Evolutionary conservation across 768 basidiomycete species (phyloP).

Genomic region (Crucibulum laeve): DNA sequence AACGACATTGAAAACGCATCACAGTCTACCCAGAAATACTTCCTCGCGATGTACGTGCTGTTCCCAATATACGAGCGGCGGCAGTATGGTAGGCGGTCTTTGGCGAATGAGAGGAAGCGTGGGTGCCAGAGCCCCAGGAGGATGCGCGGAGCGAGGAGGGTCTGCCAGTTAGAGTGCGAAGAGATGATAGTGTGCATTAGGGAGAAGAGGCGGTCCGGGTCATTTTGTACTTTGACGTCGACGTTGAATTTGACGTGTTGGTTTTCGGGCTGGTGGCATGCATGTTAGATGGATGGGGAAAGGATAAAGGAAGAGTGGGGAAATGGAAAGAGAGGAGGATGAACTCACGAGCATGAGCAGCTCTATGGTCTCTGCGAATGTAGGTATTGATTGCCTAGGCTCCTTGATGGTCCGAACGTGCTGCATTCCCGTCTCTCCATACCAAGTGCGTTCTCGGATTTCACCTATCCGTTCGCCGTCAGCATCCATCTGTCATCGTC

Average conservation of each 20-base stretch:
- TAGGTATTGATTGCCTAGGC: slow-evolving; percentile 86
- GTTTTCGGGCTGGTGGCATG: slow-evolving; percentile 56
- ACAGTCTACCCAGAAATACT: slow-evolving; percentile 87
- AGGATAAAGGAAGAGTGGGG: not conserved
- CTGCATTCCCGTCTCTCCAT: slow-evolving; percentile 68
- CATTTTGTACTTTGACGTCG: slow-evolving; percentile 92
- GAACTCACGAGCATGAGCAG: slow-evolving; percentile 68
- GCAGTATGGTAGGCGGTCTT: slow-evolving; percentile 74
- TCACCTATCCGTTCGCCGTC: slow-evolving; percentile 37
- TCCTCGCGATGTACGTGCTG: slow-evolving; percentile 65
- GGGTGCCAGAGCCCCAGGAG: slow-evolving; percentile 90
- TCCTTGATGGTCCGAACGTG: slow-evolving; percentile 75
- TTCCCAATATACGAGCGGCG: slow-evolving; percentile 82
- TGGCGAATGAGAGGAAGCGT: slow-evolving; percentile 76
- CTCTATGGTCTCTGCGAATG: slow-evolving; percentile 79
- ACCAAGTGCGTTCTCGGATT: slow-evolving; percentile 70
- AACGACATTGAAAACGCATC: slow-evolving; percentile 87
- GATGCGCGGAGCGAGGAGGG: slow-evolving; percentile 71
- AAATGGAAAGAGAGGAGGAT: not conserved
- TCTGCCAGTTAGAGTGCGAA: slow-evolving; percentile 67
- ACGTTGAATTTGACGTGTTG: slow-evolving; percentile 77
- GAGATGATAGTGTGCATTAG: slow-evolving; percentile 72
- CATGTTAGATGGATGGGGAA: not conserved
- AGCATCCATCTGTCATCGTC: slow-evolving; percentile 4
- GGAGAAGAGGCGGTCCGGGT: slow-evolving; percentile 79